phyloP scores from a whole-genome alignment of 2,329 filamentous ascomycete species.

The Fusarium napiforme region DNA sequence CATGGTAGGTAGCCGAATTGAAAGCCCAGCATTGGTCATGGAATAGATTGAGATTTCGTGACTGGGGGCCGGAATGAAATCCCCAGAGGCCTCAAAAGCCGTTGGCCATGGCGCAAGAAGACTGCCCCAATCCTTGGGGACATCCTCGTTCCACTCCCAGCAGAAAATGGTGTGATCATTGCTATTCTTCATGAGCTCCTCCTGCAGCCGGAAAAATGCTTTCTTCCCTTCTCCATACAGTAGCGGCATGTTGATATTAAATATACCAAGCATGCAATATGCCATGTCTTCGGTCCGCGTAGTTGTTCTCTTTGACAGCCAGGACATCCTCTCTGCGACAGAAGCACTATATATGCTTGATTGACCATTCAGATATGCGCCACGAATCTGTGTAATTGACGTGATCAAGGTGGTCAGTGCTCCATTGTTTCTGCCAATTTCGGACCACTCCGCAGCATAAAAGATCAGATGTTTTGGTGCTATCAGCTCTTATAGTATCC shows the following conservation, averaged over 20 bases:
- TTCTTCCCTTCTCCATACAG: background rate
- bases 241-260: slow-evolving; percentile 8
- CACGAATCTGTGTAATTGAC: background rate
- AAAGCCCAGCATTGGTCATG: no score
- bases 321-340: background rate
- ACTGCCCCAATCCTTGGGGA: rapidly evolving
- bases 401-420: rapidly evolving
- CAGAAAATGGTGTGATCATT: background rate
- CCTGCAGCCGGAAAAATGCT: rapidly evolving
- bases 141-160: background rate
- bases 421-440: background rate
- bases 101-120: background rate
- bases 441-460: slow-evolving; percentile 1
- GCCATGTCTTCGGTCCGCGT: slow-evolving; percentile 7
- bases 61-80: no score
- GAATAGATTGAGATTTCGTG: no score
- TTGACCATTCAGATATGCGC: rapidly evolving
- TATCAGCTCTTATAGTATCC: slow-evolving; percentile 35
- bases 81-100: no score
- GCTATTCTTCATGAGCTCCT: rapidly evolving
- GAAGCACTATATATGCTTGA: rapidly evolving
- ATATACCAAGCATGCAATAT: slow-evolving; percentile 18
- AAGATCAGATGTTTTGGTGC: background rate
- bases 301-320: background rate
- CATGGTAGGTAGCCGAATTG: no score